These are phyloP conservation scores for Syzygium oleosum DNA, from an alignment of 345 rosid genomes.

Conservation along the genomic window DNA sequence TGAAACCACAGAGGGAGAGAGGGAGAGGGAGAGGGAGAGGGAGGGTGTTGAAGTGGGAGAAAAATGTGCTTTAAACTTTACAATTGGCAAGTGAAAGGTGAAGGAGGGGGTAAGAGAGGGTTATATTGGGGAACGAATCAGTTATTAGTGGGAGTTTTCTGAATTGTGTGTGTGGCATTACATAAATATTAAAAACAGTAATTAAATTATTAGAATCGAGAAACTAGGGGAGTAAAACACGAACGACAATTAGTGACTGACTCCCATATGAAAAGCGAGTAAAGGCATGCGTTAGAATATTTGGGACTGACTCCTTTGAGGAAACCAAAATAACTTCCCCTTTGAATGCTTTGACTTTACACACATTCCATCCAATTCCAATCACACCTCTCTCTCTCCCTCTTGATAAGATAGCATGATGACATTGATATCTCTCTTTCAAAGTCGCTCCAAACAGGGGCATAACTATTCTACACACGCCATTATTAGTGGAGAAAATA, in stretches of 20 bases:
- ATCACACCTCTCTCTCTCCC: neutral
- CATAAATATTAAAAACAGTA: neutral
- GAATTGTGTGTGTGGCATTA: neutral
- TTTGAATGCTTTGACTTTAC: neutral
- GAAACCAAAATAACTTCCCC: constrained; percentile 13
- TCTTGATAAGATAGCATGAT: neutral
- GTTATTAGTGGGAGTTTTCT: neutral
- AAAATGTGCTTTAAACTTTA: neutral
- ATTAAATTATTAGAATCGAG: neutral
- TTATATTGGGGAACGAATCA: neutral
- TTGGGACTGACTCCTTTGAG: constrained; percentile 6
- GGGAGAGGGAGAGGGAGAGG: neutral
- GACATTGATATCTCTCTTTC: neutral
- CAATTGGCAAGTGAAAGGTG: neutral
- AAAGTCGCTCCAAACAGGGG: neutral
- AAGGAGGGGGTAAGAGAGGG: neutral
- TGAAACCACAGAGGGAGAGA: neutral
- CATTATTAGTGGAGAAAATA: neutral
- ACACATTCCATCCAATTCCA: neutral
- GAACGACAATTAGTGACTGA: neutral
- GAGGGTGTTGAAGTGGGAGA: neutral
- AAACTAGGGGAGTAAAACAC: neutral
- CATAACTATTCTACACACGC: neutral
- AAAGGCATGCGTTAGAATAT: constrained; percentile 6
- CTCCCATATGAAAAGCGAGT: neutral